Base-by-base conservation (phyloP, 768 basidiomycete genomes). In the Boletus insuetus region DNA sequence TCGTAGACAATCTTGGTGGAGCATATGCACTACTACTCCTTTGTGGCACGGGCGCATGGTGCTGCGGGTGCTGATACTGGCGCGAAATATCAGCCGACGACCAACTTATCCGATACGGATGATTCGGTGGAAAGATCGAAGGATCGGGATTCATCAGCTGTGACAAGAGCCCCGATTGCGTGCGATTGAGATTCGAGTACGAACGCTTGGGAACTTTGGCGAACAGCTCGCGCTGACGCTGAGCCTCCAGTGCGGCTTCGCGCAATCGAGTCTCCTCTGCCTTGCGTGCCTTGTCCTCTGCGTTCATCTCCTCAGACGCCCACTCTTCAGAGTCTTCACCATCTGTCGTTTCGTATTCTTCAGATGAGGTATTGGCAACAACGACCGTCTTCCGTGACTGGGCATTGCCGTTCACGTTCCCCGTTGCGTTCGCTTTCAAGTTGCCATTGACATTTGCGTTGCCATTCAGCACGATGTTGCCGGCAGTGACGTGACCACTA, bases 81-180 rank as follows among this genome's bases (percentile, higher is more conserved):
- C 51, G 61, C 10, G 61, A 46, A 41, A 86, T 75, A 60, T 84
- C 80, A 19, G 80, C 78, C 17, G 73, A 71, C 9, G 78, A 77
- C 53, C 76, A 79, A 17, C 75, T 82, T 16, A 75, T 69, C 56
- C 82, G 75, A 69, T 83, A 86, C 3, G 85, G 82, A 67, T 85
- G 86, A 39, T 74, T 78, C 1, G 70, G 68, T 6, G 86, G 85
- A 63, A 88, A 80, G 31, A 83, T 73, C 13, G 74, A 64, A 19
- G 85, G 84, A 63, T 86, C 80, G 1, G 89, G 90, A 58, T 91
- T 85, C 77, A 92, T 77, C 41, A 92, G 71, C 67, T 82, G 82
- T 26, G 82, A 82, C 51, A 91, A 72, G 41, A 88, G 69, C 4
- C 89, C 89, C 10, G 79, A 80, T 45, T 73, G 70, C 11, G 79